Evolutionary conservation across 2,329 filamentous ascomycete genomes (phyloP).

Genomic region (Aureobasidium subglaciale): DNA sequence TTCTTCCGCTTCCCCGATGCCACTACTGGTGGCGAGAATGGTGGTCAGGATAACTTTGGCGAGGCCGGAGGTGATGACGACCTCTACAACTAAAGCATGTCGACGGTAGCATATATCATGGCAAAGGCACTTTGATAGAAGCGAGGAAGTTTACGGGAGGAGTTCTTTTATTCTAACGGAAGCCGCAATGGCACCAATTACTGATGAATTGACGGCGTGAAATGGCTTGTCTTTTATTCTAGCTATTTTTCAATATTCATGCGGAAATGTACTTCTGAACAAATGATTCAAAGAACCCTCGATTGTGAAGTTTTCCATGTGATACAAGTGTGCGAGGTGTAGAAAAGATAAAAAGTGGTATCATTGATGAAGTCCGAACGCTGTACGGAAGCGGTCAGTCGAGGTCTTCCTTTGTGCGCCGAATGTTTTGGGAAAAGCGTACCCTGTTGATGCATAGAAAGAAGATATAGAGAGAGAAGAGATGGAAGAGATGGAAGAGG

Average conservation of each 20-base stretch:
- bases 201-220: constrained; percentile 10
- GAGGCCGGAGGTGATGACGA: constrained; percentile 60
- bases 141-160: background rate
- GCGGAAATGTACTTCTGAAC: constrained; percentile 6
- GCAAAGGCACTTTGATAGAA: constrained; percentile 4
- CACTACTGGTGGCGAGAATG: constrained; percentile 20
- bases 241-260: constrained; percentile 10
- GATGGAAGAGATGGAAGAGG: background rate
- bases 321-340: no score
- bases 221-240: constrained; percentile 9
- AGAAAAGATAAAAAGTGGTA: background rate
- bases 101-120: background rate
- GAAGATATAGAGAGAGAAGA: background rate
- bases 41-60: constrained; percentile 16
- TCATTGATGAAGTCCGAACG: background rate
- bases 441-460: constrained; percentile 1
- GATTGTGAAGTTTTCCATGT: background rate
- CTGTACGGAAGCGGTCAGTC: constrained; percentile 5
- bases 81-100: constrained; percentile 73
- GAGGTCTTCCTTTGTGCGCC: background rate
- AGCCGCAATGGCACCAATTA: constrained; percentile 6
- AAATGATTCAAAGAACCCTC: no score
- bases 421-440: background rate
- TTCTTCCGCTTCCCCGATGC: constrained; percentile 89
- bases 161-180: constrained; percentile 1